Evolutionary conservation across 768 basidiomycete species (phyloP).

Genomic region (Chalciporus chontae): DNA sequence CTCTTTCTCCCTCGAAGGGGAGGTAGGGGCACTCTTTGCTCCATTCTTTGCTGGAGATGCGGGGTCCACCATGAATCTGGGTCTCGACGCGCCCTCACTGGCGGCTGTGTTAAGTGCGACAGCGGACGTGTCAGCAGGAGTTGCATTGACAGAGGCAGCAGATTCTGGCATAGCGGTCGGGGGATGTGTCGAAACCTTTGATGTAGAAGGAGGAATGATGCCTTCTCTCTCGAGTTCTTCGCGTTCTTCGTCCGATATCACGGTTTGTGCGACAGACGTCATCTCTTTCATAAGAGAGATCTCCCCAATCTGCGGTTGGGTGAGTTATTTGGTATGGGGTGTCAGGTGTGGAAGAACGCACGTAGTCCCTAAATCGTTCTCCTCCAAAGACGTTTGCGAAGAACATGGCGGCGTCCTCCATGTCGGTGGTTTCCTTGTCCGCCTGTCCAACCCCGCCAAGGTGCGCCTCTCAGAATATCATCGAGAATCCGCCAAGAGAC

Average conservation of each 20-base stretch:
- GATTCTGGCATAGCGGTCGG: conserved; percentile 15
- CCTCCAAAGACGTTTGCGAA: conserved; percentile 97
- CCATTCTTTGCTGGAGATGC: conserved; percentile 17
- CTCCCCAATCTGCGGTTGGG: conserved; percentile 76
- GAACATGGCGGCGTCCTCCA: conserved; percentile 93
- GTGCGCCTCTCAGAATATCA: conserved; percentile 3
- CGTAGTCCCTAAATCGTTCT: conserved; percentile 85
- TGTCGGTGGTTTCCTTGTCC: conserved; percentile 76
- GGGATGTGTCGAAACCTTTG: conserved; percentile 14
- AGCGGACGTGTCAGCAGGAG: conserved; percentile 13
- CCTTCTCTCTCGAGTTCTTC: conserved; percentile 78
- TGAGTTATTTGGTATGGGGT: background rate
- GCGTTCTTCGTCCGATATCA: conserved; percentile 92
- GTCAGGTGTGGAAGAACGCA: conserved; percentile 38
- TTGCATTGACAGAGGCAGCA: conserved; percentile 4
- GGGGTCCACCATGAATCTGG: conserved; percentile 9
- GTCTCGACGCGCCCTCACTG: conserved; percentile 18
- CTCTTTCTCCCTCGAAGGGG: conserved; percentile 34
- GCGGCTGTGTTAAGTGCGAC: conserved; percentile 18
- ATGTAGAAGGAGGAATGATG: conserved; percentile 29
- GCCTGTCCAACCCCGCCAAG: conserved; percentile 35
- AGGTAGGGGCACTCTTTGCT: conserved; percentile 22
- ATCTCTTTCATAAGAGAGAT: conserved; percentile 94
- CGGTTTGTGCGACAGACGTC: conserved; percentile 77
- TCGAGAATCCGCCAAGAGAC: conserved; percentile 5